phyloP scores from a whole-genome alignment of 2,329 filamentous ascomycete species.

The Claviceps monticola region DNA sequence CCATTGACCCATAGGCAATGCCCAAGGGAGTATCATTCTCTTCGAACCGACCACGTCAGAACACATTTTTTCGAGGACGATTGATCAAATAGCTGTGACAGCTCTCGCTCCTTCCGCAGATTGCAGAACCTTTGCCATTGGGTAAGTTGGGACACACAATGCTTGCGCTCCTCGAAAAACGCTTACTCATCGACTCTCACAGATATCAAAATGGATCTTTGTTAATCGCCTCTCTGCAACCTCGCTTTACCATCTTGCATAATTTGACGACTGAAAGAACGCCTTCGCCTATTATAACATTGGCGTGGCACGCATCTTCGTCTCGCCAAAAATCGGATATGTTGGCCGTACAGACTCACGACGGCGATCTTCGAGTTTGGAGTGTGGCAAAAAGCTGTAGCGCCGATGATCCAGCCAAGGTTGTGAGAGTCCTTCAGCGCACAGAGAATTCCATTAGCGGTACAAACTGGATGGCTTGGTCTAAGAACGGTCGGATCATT shows the following conservation, averaged over 20 bases:
- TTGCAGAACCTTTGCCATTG: slow-evolving; percentile 90
- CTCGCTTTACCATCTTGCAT: slow-evolving; percentile 86
- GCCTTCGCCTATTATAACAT: slow-evolving; percentile 73
- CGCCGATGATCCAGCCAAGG: slow-evolving; percentile 63
- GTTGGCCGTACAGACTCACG: slow-evolving; percentile 82
- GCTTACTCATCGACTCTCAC: slow-evolving; percentile 7
- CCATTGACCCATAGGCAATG: slow-evolving; percentile 51
- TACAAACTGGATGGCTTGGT: slow-evolving; percentile 96
- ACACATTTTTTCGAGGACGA: slow-evolving; percentile 79
- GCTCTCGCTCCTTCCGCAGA: slow-evolving; percentile 79
- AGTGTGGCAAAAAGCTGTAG: slow-evolving; percentile 75
- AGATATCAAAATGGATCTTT: slow-evolving; percentile 95
- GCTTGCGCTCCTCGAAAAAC: too few relatives aligned
- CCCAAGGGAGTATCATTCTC: slow-evolving; percentile 81
- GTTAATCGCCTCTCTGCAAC: slow-evolving; percentile 75
- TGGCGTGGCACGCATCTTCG: slow-evolving; percentile 94
- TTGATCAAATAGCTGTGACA: slow-evolving; percentile 87
- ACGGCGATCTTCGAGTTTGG: slow-evolving; percentile 91
- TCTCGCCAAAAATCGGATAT: slow-evolving; percentile 95
- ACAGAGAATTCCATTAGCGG: slow-evolving; percentile 60
- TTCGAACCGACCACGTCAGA: slow-evolving; percentile 91
- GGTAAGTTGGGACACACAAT: slow-evolving; percentile 38
- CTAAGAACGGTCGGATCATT: slow-evolving; percentile 90
- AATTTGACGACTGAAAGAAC: slow-evolving; percentile 73
- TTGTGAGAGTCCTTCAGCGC: slow-evolving; percentile 75